phyloP scores from a whole-genome alignment of 1,139 yeast species.

The Martiniozyma asiatica region DNA sequence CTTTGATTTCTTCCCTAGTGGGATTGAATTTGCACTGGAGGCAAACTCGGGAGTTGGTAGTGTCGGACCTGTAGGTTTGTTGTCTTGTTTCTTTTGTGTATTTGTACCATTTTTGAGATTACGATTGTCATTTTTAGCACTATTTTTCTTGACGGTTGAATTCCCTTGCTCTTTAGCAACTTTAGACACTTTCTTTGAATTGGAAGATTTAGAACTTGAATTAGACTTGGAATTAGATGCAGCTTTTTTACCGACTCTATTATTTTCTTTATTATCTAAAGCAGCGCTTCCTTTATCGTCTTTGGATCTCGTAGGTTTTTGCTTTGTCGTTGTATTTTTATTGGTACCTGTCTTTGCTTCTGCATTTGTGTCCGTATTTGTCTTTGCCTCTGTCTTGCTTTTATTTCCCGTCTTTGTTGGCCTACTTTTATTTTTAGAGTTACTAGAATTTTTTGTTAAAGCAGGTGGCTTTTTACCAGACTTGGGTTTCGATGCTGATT shows the following conservation, averaged over 20 bases:
- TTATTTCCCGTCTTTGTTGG: too few species aligned
- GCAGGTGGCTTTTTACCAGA: not conserved
- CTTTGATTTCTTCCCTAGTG: not conserved
- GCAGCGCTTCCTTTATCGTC: not conserved
- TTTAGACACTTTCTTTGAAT: not conserved
- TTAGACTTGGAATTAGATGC: not conserved
- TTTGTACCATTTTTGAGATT: too few species aligned
- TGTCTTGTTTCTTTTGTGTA: too few species aligned
- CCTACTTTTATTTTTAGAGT: too few species aligned
- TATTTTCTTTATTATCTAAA: not conserved
- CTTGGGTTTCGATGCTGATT: conserved; percentile 1
- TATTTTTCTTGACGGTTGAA: too few species aligned
- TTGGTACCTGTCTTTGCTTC: not conserved
- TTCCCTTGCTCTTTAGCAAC: too few species aligned
- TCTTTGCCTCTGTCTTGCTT: not conserved
- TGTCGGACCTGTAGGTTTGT: too few species aligned
- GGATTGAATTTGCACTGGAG: too few species aligned
- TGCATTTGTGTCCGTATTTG: not conserved
- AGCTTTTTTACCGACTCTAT: not conserved
- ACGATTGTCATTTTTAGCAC: too few species aligned
- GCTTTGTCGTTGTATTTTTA: not conserved
- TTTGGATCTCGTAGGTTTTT: not conserved
- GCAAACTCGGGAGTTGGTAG: too few species aligned
- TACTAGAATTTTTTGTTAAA: too few species aligned
- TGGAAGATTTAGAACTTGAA: not conserved